Evolutionary conservation across 176 grass and related monocot species (phyloP), one percentile per base, ranked within the genome.

Genomic region (Aegilops longissima): DNA sequence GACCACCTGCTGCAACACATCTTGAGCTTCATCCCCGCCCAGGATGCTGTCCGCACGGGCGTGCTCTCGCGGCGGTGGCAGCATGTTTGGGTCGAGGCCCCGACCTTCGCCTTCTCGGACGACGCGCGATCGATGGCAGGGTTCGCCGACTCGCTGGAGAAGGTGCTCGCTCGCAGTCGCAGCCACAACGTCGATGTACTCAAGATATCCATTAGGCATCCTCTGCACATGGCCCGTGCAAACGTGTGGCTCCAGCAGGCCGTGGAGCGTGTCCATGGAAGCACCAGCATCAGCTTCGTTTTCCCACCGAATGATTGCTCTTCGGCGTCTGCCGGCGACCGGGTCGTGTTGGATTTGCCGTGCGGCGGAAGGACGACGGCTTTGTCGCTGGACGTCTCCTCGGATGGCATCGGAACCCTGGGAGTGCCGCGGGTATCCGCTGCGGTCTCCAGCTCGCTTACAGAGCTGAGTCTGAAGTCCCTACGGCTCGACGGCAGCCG

Each of bases 201-300:
- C 36, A 4, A 13, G 33, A 72, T 72, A 42, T 72, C 36, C 69
- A 10, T 72, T 10, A 72, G 69, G 20, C 69, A 23, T 40, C 36
- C 69, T 40, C 36, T 3, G 69, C 69, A 72, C 69, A 40, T 72
- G 4, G 35, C 69, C 36, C 36, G 20, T 13, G 36, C 35, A n/a
- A 72, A 72, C 69, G 35, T 3, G 20, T 72, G 69, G 69, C 69
- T 70, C 38, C 69, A 40, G 69, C 35, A 72, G 69, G 69, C 69
- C 20, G 20, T 23, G 18, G 69, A 72, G 11, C 69, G 10, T 42
- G 36, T 72, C 36, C 20, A 6, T 12, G 69, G 35, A 23, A 72
- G n/a, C 35, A 23, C 38, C 9, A 23, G 69, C 35, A 40, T 72
- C 69, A 40, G 17, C 34, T 71, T 71, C 35, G 14, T 52, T 5